Evolutionary conservation across 208 protist genomes (phyloP), one percentile per base, ranked within the genome.

Genomic region (Leptomonas seymouri): DNA sequence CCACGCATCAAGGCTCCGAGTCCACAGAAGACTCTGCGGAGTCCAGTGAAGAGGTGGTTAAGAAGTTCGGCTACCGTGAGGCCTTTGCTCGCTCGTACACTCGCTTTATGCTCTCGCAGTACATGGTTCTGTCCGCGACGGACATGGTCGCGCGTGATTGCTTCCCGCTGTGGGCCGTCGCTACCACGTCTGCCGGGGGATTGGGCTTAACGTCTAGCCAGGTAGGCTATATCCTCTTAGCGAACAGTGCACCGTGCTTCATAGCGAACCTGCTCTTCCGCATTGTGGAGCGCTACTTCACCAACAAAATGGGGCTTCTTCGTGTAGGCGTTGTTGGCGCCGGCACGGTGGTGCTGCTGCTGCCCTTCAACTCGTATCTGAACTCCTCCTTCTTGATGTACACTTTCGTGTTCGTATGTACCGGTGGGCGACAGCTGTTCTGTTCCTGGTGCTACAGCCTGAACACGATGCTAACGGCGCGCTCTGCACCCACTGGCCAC

Each of bases 361-460:
- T 79, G 42, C 69, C 74, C 7, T 55, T 76, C 11, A 64, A 50
- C 28, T 72, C 65, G 4, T 76, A 71, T 44, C 9, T 72, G 46
- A 30, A 41, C 15, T 15, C 21, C 16, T 18, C 62, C 0, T 6
- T 39, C 7, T 56, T 7, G 16, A 58, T 70, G 0, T 81, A 73
- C 54, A 4, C 78, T n/a, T 23, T 83, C 0, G 66, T 88, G 2
- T 50, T 85, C 23, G 18, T 83, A 20, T 79, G 60, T 54, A 72
- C 63, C 6, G 64, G 69, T 11, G 30, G 45, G 18, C 65, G 71
- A 34, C 80, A 83, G 36, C 77, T 86, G 28, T 90, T 83, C 62
- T 51, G 31, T n/a, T 67, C 78, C n/a, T 93, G 84, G 80, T 78
- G 74, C 46, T 89, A 81, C 81, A 80, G 76, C 23, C 64, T 90